Base-by-base conservation (phyloP, 179 eudicot genomes). In the Gypsophila paniculata region DNA sequence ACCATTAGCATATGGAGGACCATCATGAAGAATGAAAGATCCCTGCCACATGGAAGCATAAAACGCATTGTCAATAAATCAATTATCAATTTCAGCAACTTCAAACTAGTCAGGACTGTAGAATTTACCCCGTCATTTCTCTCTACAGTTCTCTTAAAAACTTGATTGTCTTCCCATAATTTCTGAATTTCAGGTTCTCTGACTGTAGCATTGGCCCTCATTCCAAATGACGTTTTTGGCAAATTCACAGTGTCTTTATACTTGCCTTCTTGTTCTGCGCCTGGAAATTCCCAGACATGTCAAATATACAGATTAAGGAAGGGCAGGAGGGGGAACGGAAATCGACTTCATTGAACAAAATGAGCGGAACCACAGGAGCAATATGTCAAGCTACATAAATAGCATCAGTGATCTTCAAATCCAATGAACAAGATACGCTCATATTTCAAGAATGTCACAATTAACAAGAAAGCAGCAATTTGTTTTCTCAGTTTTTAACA, bases 111-210 rank as follows among this genome's bases (percentile, higher is more conserved):
- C 14, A 46, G 17, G 4, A 46, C 70, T 36, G 55, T 14, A 61
- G 14, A 82, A 80, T 87, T 82, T 74, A 88, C 99, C 87, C 96
- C 90, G 36, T 71, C 85, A 75, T 95, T 95, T 76, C 83, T 85
- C n/a, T 87, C 92, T 34, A 83, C 76, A 49, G 86, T 88, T 82
- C 84, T 87, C 77, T 86, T 90, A 74, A 85, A 90, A 65, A 95
- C 86, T 79, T 88, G 91, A 68, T 89, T 89, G 67, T 92, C 98
- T 77, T 92, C 98, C 99, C 99, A 95, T 76, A 95, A 48, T 81
- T 89, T 92, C 80, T 95, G 99, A 81, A 95, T 81, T 84, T 95
- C 99, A 71, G 99, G 99, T 76, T 95, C 99, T 86, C 92, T 87
- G 32, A 70, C 76, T 19, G 87, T 57, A 74, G 99, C 85, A 80